phyloP scores from a whole-genome alignment of 805 yeast genomes.

The Hanseniaspora vineae region DNA sequence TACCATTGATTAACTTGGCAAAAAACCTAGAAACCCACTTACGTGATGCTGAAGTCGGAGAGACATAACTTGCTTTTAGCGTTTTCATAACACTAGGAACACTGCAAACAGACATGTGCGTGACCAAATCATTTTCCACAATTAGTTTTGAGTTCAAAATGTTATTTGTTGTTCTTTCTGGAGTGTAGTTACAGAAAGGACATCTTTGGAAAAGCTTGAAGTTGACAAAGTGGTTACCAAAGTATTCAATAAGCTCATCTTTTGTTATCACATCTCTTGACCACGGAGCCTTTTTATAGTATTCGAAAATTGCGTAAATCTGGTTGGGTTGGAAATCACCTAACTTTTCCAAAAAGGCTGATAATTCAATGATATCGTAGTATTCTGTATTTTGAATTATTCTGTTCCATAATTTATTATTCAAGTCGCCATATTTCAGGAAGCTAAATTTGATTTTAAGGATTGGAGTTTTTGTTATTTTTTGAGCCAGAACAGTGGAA shows the following conservation, averaged over 20 bases:
- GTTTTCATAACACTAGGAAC: background rate
- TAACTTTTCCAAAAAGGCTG: constrained; percentile 40
- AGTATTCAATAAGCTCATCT: constrained; percentile 33
- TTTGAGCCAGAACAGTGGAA: background rate
- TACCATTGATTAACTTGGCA: constrained; percentile 79
- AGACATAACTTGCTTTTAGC: constrained; percentile 55
- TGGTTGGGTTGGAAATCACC: constrained; percentile 41
- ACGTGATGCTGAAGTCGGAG: constrained; percentile 70
- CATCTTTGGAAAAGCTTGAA: constrained; percentile 50
- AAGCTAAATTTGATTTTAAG: constrained; percentile 54
- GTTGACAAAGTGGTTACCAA: constrained; percentile 29
- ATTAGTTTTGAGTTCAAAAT: constrained; percentile 22
- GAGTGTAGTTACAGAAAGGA: constrained; percentile 63
- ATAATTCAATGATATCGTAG: constrained; percentile 40
- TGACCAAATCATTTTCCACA: constrained; percentile 49
- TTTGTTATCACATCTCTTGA: constrained; percentile 36
- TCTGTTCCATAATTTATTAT: constrained; percentile 58
- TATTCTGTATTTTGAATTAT: constrained; percentile 34
- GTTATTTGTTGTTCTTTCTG: constrained; percentile 33
- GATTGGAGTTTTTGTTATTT: background rate
- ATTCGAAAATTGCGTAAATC: constrained; percentile 38
- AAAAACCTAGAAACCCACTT: constrained; percentile 80
- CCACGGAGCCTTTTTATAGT: constrained; percentile 35
- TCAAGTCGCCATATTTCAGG: constrained; percentile 48
- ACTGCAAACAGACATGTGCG: constrained; percentile 73